Base-by-base conservation (phyloP, 2,329 filamentous ascomycete genomes). In the Alternaria angustiovoidea region DNA sequence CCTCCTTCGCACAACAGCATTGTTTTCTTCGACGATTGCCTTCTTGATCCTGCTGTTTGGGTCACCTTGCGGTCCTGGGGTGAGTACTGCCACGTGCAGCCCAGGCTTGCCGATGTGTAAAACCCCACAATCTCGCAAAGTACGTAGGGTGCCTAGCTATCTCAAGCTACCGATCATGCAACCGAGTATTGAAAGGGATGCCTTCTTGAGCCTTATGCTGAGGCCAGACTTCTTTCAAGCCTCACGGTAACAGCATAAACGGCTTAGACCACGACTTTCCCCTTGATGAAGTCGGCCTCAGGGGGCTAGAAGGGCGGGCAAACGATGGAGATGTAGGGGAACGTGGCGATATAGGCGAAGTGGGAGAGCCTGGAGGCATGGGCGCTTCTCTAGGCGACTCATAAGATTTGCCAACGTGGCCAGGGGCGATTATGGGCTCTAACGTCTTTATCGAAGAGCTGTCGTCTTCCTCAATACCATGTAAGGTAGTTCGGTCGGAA, bases 391-490 rank as follows among this genome's bases (percentile, higher is more conserved):
- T 63, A 2, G 63, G 65, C 14, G 54, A 61, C 22, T 69, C 67
- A 52, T 67, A 67, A 5, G 64, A 60, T 7, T 58, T 68, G 7
- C 63, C 59, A 5, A 67, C 51, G 16, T 59, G 59, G 7, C 57
- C 38, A 9, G 62, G 55, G 34, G 55, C 54, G 28, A 59, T 6
- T 28, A 51, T 54, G n/a, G 59, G 60, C 41, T 72, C 65, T 18
- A 74, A 53, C 20, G 74, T 75, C 26, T 63, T 58, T 20, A 75
- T 68, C n/a, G 74, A 75, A 43, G 62, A 69, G 36, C 61, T 59
- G 32, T 76, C 74, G 43, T 71, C 66, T 49, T 78, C 75, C 12
- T 71, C 68, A n/a, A 74, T 72, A 1, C 66, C 74, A n/a, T 68
- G 63, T 12, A 78, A 57, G 4, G 69, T 69, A 26, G 70, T 67